These are phyloP conservation scores for Amanita pallidorosea DNA, from an alignment of 768 basidiomycete genomes.

Conservation along the genomic window DNA sequence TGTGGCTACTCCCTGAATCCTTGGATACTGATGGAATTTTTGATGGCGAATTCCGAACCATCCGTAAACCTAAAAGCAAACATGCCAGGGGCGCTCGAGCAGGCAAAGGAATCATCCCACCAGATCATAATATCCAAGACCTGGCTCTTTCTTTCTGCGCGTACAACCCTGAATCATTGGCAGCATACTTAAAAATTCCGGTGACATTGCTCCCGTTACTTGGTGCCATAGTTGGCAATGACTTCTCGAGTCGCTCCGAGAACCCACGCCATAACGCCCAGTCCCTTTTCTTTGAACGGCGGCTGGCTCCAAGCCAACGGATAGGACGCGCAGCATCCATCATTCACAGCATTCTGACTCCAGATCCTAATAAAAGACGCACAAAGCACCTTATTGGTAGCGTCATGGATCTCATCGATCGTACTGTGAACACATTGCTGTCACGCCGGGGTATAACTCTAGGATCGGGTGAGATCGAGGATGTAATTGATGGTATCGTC, in stretches of 20 bases:
- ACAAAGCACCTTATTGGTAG: slow-evolving; percentile 47
- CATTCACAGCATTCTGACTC: slow-evolving; percentile 42
- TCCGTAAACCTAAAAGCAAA: slow-evolving; percentile 41
- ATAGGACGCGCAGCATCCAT: slow-evolving; percentile 55
- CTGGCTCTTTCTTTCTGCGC: slow-evolving; percentile 43
- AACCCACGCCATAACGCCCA: slow-evolving; percentile 40
- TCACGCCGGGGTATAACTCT: slow-evolving; percentile 35
- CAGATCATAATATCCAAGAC: slow-evolving; percentile 25
- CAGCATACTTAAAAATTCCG: slow-evolving; percentile 57
- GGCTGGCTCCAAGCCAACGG: slow-evolving; percentile 46
- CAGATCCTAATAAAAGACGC: slow-evolving; percentile 35
- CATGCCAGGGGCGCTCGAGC: slow-evolving; percentile 19
- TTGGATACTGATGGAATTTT: slow-evolving; percentile 23
- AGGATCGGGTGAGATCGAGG: slow-evolving; percentile 53
- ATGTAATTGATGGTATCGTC: slow-evolving; percentile 57
- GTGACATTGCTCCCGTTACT: slow-evolving; percentile 65
- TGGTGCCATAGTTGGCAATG: slow-evolving; percentile 73
- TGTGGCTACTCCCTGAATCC: slow-evolving; percentile 38
- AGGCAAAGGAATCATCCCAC: slow-evolving; percentile 43
- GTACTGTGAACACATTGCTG: slow-evolving; percentile 50
- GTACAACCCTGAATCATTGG: slow-evolving; percentile 53
- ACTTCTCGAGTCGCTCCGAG: slow-evolving; percentile 50
- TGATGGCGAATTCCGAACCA: slow-evolving; percentile 49
- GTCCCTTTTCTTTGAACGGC: slow-evolving; percentile 57
- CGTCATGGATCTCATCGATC: slow-evolving; percentile 71